phyloP scores from a whole-genome alignment of 1,139 yeast genomes.

The Saccharomycopsis hybrid region DNA sequence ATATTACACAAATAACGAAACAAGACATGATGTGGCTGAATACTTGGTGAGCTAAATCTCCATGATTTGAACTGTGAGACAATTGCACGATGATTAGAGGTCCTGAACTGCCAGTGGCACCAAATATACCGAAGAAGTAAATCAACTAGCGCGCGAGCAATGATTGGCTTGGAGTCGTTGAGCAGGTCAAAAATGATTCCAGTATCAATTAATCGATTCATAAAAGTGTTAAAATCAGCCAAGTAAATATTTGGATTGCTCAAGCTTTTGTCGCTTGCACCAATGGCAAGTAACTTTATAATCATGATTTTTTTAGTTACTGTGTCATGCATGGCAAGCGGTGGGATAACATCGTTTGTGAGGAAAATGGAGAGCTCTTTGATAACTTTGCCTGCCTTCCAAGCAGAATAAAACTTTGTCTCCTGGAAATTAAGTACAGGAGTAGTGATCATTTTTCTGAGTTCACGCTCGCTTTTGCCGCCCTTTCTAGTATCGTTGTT shows the following conservation, averaged over 20 bases:
- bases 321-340: constrained; percentile 17
- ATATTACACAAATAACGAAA: constrained; percentile 34
- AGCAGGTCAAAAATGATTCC: constrained; percentile 32
- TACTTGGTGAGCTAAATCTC: constrained; percentile 27
- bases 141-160: constrained; percentile 28
- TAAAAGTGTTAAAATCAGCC: constrained; percentile 29
- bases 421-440: constrained; percentile 4
- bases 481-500: not conserved
- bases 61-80: constrained; percentile 25
- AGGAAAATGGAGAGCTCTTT: constrained; percentile 22
- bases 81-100: not conserved
- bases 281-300: constrained; percentile 25
- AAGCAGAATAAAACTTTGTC: constrained; percentile 23
- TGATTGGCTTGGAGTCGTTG: constrained; percentile 23
- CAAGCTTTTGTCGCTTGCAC: constrained; percentile 23
- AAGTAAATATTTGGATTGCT: constrained; percentile 34
- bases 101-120: constrained; percentile 31
- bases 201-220: constrained; percentile 33
- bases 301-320: constrained; percentile 22
- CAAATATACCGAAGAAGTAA: constrained; percentile 35
- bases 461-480: not conserved
- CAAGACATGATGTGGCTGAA: constrained; percentile 30
- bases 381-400: constrained; percentile 24
- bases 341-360: constrained; percentile 7
- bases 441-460: constrained; percentile 3